Base-by-base conservation (phyloP, 768 basidiomycete genomes). In the Boletellus ananas region DNA sequence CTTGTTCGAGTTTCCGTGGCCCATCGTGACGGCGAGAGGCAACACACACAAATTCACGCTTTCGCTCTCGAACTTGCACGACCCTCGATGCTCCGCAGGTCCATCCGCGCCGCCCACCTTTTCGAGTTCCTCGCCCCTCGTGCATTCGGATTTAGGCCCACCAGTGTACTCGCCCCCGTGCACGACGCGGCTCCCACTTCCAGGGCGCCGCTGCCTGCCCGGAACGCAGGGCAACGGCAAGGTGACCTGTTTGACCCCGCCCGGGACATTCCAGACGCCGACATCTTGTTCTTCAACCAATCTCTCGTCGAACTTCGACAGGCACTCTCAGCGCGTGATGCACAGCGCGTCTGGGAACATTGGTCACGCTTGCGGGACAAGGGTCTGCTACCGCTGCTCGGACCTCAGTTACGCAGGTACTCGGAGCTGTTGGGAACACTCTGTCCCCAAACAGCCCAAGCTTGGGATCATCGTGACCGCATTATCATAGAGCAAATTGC, bases 1-100 rank as follows among this genome's bases (percentile, higher is more conserved):
- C 67, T 91, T 91, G 76, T 81, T 75, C 29, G 85, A 87, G 63
- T 88, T 90, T 66, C 90, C 90, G 74, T 92, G 89, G 43, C 90
- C 87, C 87, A 90, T 90, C 50, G 39, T 45, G 52, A 29, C 11
- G 38, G 14, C 8, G 25, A 4, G 12, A 27, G 31, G 20, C 12
- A 53, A 49, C 45, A n/a, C n/a, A n/a, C n/a, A n/a, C n/a, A n/a
- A n/a, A n/a, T n/a, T n/a, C n/a, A n/a, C n/a, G n/a, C n/a, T n/a
- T n/a, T n/a, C n/a, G n/a, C n/a, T n/a, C n/a, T n/a, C n/a, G n/a
- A n/a, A n/a, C n/a, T n/a, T n/a, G n/a, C n/a, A n/a, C n/a, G n/a
- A n/a, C n/a, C n/a, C n/a, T 38, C 53, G 14, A 71, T 67, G 66
- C 45, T 67, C n/a, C 56, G 56, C 47, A 65, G 61, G 54, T 56